Conservation (phyloP, 129 eudicot species). For the Flaveria brownii region DNA sequence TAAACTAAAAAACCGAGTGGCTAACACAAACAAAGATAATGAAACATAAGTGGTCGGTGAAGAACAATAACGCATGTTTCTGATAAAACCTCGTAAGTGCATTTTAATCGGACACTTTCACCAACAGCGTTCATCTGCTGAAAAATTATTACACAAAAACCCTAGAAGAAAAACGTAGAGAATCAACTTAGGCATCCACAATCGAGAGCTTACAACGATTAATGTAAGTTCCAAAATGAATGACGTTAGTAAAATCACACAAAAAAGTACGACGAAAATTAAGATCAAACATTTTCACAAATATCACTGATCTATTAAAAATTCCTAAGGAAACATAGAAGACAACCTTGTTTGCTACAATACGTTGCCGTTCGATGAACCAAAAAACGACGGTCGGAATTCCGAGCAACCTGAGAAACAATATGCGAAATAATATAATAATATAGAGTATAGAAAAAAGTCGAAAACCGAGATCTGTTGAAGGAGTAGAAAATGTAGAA, state of each 20-base stretch:
- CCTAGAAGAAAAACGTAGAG: neutral
- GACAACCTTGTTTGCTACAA: conserved; percentile 21
- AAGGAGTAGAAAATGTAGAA: neutral
- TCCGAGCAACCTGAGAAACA: neutral
- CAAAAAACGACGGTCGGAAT: neutral
- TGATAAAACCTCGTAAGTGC: conserved; percentile 5
- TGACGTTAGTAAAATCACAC: neutral
- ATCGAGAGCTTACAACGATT: neutral
- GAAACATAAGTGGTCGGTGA: neutral
- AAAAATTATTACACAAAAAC: conserved; percentile 4
- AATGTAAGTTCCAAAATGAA: neutral
- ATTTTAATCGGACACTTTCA: conserved; percentile 7
- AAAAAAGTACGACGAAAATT: neutral
- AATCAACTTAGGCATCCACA: neutral
- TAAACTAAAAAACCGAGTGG: neutral
- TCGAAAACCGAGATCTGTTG: neutral
- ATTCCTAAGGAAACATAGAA: neutral
- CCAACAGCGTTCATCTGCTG: neutral
- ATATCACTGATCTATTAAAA: neutral
- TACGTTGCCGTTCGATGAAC: neutral
- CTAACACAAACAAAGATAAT: neutral
- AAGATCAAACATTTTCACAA: conserved; percentile 1
- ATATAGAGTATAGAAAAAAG: neutral
- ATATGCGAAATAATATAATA: neutral
- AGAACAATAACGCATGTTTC: neutral